Evolutionary conservation across 225 moss, liverwort and hornwort species (phyloP).

Genomic region (Sphagnum tenellum): DNA sequence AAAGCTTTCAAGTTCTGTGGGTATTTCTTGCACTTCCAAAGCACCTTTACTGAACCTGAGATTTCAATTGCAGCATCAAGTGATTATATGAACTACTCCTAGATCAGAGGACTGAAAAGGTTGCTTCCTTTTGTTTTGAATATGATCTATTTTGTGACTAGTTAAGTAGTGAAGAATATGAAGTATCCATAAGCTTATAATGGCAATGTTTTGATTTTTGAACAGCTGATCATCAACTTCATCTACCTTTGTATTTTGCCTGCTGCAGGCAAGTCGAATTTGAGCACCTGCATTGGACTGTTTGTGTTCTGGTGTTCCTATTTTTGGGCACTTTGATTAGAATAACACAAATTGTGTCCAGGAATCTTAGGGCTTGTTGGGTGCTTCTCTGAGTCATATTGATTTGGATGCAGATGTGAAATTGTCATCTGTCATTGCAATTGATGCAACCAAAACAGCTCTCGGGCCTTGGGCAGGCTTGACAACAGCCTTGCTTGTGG

Average conservation of each 20-base stretch:
- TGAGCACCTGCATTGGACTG: no score
- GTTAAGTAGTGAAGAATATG: not conserved
- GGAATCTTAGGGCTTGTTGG: not conserved
- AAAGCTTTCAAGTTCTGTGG: no score
- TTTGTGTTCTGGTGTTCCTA: no score
- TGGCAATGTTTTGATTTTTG: conserved; percentile 12
- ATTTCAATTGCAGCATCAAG: not conserved
- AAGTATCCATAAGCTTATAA: not conserved
- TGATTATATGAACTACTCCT: conserved; percentile 3
- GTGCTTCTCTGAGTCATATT: conserved; percentile 3
- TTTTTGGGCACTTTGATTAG: no score
- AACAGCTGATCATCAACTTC: conserved; percentile 67
- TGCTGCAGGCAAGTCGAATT: conserved; percentile 39
- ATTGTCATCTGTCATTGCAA: conserved; percentile 54
- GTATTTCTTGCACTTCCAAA: no score
- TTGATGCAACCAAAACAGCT: conserved; percentile 47
- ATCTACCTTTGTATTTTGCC: conserved; percentile 73
- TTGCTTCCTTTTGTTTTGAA: conserved; percentile 1
- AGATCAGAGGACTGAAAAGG: conserved; percentile 4
- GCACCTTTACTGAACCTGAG: no score
- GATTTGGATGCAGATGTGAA: conserved; percentile 45
- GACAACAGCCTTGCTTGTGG: conserved; percentile 49
- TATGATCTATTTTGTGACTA: conserved; percentile 3
- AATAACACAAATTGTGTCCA: not conserved
- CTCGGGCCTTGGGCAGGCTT: conserved; percentile 63